Evolutionary conservation across 1,284 basidiomycete genomes (phyloP).

Genomic region (Malassezia restricta): DNA sequence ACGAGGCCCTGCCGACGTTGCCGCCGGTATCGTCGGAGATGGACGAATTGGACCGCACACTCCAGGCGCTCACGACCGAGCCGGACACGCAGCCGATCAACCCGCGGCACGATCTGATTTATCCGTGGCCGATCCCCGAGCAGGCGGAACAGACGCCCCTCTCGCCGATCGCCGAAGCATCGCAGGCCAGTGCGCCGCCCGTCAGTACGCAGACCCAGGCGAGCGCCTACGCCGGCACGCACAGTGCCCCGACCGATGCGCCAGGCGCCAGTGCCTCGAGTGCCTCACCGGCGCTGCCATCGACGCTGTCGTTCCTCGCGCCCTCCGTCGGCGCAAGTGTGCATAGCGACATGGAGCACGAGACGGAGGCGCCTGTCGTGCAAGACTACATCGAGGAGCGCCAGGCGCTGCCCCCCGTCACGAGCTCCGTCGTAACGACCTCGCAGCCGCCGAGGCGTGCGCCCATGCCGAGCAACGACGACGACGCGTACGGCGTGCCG

Average conservation of each 20-base stretch:
- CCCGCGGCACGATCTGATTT: conserved; percentile 12
- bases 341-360: background rate
- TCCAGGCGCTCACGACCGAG: background rate
- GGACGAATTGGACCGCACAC: background rate
- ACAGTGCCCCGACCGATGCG: background rate
- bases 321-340: background rate
- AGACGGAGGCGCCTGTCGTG: background rate
- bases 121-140: conserved; percentile 5
- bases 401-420: background rate
- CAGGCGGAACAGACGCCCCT: background rate
- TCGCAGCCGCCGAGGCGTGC: background rate
- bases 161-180: background rate
- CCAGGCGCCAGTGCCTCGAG: background rate
- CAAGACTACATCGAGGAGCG: background rate
- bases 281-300: conserved; percentile 6
- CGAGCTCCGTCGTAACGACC: background rate
- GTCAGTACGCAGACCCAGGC: background rate
- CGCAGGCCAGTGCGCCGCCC: background rate
- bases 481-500: background rate
- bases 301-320: conserved; percentile 10
- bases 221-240: background rate
- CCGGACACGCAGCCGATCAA: background rate
- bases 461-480: background rate
- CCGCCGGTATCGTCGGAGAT: background rate
- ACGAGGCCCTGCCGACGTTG: background rate